Base-by-base conservation (phyloP, 495 filamentous ascomycete species). In the Trichoderma virens region DNA sequence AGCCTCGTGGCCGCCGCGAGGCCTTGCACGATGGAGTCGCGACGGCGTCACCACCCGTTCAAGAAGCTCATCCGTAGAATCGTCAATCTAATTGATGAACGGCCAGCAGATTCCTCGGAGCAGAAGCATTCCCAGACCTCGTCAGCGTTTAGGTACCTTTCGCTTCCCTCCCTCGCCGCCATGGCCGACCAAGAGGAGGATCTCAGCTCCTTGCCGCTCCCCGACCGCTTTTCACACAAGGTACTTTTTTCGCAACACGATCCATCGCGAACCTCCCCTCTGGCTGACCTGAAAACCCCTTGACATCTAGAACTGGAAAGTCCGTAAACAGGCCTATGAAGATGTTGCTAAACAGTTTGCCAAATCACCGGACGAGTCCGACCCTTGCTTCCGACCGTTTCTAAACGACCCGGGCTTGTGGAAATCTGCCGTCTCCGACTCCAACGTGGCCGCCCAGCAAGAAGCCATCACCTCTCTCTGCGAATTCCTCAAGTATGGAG, bases 371-470 rank as follows among this genome's bases (percentile, higher is more conserved):
- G 90, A 94, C 78, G 94, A 98, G 74, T 84, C 89, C 67, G 88
- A 94, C 70, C 88, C 92, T 11, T 86, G 86, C 8, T 97, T 98
- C 65, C 82, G 84, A 61, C 90, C 91, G 8, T 98, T 97, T 73
- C 76, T 92, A 64, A 86, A 92, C 71, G 93, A 98, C 66, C 82
- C 92, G 2, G 78, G 86, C 32, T 71, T 98, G 67, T 97, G 91
- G 93, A 97, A 97, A 75, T 88, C 87, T 32, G 94, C 92, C 1
- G 93, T 92, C 5, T 86, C 88, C 61, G 94, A 99, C 75, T 97
- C 94, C 32, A 98, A 99, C 71, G 95, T 99, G 62, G 94, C 95
- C 9, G 94, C 94, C 62, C 94, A 99, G 71, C 88, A 93, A 73
- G 94, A 99, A 64, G 94, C 91, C 66, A 83, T 99, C 54, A 86